Evolutionary conservation across 164 flowering plant genomes (phyloP).

Genomic region (Magnolia kwangsiensis): DNA sequence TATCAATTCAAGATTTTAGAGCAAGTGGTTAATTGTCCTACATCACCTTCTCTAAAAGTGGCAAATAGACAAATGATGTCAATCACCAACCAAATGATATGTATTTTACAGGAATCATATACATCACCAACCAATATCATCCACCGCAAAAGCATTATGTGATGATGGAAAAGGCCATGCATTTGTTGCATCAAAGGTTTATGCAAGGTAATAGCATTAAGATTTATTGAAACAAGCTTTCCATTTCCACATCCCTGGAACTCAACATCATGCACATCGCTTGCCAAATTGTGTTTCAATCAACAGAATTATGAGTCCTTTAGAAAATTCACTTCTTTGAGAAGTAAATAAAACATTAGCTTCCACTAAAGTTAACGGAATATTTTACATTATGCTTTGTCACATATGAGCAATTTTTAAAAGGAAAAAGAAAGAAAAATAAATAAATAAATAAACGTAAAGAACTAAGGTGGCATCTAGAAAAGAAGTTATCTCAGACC

Average conservation of each 20-base stretch:
- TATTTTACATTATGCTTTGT: background rate
- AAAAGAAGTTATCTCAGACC: too few relatives aligned
- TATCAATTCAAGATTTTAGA: too few relatives aligned
- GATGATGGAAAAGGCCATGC: background rate
- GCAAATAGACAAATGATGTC: too few relatives aligned
- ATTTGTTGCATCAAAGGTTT: background rate
- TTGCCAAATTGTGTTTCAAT: background rate
- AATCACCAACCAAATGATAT: too few relatives aligned
- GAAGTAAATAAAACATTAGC: background rate
- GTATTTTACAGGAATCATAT: background rate
- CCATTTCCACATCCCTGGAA: background rate
- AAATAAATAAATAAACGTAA: too few relatives aligned
- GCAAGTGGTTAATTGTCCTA: too few relatives aligned
- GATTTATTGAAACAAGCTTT: background rate
- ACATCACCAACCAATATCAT: background rate
- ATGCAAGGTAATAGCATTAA: background rate
- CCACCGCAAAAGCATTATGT: background rate
- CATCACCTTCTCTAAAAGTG: too few relatives aligned
- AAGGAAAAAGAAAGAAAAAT: too few relatives aligned
- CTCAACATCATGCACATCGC: background rate
- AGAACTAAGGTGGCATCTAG: too few relatives aligned
- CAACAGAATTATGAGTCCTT: background rate
- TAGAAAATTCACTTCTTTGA: background rate
- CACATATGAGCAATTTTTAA: too few relatives aligned
- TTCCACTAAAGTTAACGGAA: too few relatives aligned